Evolutionary conservation across 768 basidiomycete species (phyloP), one percentile per base, ranked within the genome.

Genomic region (Mycena belliarum): DNA sequence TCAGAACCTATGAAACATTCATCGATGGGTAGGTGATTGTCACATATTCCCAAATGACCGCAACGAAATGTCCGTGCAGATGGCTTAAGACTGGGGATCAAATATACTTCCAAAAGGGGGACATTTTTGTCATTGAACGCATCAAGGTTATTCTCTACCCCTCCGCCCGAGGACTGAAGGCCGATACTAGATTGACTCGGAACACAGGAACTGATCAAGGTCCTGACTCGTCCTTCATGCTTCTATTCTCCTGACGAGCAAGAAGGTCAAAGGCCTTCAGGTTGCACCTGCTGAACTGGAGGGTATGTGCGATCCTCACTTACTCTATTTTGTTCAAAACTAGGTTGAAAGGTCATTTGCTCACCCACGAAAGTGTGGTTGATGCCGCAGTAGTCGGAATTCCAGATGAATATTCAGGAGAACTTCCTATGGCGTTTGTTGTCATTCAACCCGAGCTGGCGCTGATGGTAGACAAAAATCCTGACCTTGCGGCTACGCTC

Each of bases 111-210:
- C 74, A 77, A 49, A 69, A 71, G 26, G 73, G 74, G 1, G 79
- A 83, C 52, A 69, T 82, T 11, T 79, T 80, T 54, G 72, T 82
- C 40, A 70, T 83, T 10, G 82, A 84, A 61, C 76, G 82, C 15
- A 63, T 82, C 57, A 84, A 82, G 76, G 69, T 65, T 2, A 2
- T 35, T 4, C n/a, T n/a, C n/a, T n/a, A n/a, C n/a, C n/a, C n/a
- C n/a, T n/a, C n/a, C n/a, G n/a, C n/a, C n/a, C n/a, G n/a, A n/a
- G n/a, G n/a, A n/a, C n/a, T n/a, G n/a, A n/a, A n/a, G n/a, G n/a
- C n/a, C n/a, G n/a, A n/a, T n/a, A n/a, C n/a, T n/a, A n/a, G n/a
- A n/a, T n/a, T n/a, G n/a, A n/a, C n/a, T n/a, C n/a, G n/a, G 14
- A 42, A 32, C 32, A 15, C 11, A 59, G 58, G 58, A 59, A 40